Evolutionary conservation across 1,139 yeast species (phyloP).

Genomic region (Trichomonascaceae sp.): DNA sequence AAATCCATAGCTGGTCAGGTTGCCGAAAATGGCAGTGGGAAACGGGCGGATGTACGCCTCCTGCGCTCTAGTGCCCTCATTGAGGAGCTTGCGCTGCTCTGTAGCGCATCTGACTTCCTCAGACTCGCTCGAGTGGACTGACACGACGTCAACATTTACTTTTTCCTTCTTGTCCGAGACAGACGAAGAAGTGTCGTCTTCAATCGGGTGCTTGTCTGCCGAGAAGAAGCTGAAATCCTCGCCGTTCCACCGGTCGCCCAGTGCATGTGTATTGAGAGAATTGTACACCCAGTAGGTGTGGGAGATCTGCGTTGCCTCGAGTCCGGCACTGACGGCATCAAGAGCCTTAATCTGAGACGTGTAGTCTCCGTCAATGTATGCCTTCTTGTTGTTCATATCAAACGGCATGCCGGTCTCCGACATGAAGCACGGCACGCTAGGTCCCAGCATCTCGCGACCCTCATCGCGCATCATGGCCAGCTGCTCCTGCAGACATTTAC

Average conservation of each 20-base stretch:
- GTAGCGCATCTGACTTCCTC: neutral
- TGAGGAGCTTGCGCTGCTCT: neutral
- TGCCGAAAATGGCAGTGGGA: conserved; percentile 47
- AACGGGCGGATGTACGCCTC: conserved; percentile 65
- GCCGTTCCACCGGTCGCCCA: conserved; percentile 83
- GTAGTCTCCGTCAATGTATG: conserved; percentile 50
- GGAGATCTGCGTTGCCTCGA: conserved; percentile 57
- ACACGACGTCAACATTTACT: too few relatives aligned
- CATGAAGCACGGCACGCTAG: conserved; percentile 51
- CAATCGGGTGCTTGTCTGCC: neutral
- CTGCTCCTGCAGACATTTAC: conserved; percentile 55
- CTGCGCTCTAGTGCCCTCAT: conserved; percentile 35
- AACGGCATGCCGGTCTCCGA: conserved; percentile 91
- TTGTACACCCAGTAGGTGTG: conserved; percentile 78
- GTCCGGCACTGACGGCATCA: conserved; percentile 63
- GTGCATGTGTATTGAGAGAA: conserved; percentile 48
- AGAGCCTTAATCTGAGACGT: conserved; percentile 60
- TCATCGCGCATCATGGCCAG: conserved; percentile 51
- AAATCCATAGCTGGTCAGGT: conserved; percentile 38
- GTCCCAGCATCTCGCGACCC: conserved; percentile 44
- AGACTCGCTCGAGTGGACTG: neutral
- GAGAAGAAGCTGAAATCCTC: conserved; percentile 72
- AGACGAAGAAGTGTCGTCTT: neutral
- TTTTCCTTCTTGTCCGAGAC: too few relatives aligned
- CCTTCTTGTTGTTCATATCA: conserved; percentile 67